Percentiles rank a stretch among this genome's conserved stretches.
Evolutionary conservation across 148 eudicot species (phyloP).

Genomic region (Fagopyrum esculentum): DNA sequence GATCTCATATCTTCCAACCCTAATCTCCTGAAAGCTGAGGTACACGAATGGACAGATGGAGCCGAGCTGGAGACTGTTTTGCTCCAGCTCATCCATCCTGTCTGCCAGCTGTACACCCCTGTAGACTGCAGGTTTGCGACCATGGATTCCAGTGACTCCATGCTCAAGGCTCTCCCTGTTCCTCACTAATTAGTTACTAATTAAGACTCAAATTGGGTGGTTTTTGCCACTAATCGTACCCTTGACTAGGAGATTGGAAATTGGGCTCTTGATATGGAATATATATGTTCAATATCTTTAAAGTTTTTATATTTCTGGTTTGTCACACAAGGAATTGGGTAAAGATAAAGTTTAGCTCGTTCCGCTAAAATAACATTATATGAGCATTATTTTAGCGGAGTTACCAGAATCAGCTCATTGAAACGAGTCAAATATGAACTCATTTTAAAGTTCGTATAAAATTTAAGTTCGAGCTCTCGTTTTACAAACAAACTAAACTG

Average conservation of each 20-base stretch:
- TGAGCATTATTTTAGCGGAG: too few relatives aligned
- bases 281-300: neutral
- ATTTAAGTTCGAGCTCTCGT: too few relatives aligned
- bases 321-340: too few relatives aligned
- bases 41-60: slow-evolving; percentile 35
- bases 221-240: neutral
- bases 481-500: too few relatives aligned
- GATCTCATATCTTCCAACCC: slow-evolving; percentile 21
- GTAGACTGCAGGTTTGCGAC: slow-evolving; percentile 19
- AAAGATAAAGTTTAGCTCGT: too few relatives aligned
- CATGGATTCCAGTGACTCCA: slow-evolving; percentile 15
- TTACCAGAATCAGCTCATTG: too few relatives aligned
- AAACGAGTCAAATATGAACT: too few relatives aligned
- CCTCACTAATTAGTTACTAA: slow-evolving; percentile 11
- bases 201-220: neutral
- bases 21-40: slow-evolving; percentile 16
- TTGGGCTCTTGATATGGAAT: neutral
- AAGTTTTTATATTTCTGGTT: too few relatives aligned
- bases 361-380: too few relatives aligned
- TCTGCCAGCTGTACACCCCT: neutral
- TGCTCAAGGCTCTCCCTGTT: slow-evolving; percentile 23
- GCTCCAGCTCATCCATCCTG: slow-evolving; percentile 11
- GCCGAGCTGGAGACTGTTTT: slow-evolving; percentile 22
- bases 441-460: too few relatives aligned
- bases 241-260: neutral